phyloP scores from a whole-genome alignment of 257 asterid genomes.

The Agastache rugosa region DNA sequence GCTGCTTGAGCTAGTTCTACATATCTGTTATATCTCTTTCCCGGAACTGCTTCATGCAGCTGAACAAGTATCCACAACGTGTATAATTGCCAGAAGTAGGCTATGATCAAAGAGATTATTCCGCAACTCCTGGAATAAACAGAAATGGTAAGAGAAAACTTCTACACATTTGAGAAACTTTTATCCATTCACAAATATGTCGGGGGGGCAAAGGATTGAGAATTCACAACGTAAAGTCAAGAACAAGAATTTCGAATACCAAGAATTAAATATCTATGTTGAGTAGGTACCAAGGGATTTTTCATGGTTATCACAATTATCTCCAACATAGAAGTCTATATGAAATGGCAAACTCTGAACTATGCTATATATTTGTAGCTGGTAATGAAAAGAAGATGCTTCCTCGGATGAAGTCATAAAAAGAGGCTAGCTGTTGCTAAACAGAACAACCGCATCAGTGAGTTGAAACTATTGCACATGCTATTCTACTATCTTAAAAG shows the following conservation, averaged over 20 bases:
- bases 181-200: background rate
- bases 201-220: background rate
- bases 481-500: background rate
- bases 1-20: conserved; percentile 99
- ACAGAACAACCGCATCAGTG: background rate
- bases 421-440: background rate
- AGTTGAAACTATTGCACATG: background rate
- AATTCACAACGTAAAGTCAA: background rate
- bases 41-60: conserved; percentile 98
- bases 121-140: conserved; percentile 89
- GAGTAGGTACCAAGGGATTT: background rate
- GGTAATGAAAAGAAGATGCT: background rate
- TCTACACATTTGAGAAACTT: background rate
- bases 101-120: conserved; percentile 76
- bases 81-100: conserved; percentile 94
- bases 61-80: conserved; percentile 98
- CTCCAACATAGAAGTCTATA: background rate
- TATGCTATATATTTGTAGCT: background rate
- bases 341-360: background rate
- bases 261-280: background rate
- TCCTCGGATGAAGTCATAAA: background rate
- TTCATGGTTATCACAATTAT: background rate
- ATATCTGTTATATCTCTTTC: conserved; percentile 94
- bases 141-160: background rate
- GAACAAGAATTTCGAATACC: background rate